A percentile compares a stretch with the other conserved stretches of the same genome.
phyloP scores from a whole-genome alignment of 2,329 filamentous ascomycete species.

The Talaromyces albobiverticillius region DNA sequence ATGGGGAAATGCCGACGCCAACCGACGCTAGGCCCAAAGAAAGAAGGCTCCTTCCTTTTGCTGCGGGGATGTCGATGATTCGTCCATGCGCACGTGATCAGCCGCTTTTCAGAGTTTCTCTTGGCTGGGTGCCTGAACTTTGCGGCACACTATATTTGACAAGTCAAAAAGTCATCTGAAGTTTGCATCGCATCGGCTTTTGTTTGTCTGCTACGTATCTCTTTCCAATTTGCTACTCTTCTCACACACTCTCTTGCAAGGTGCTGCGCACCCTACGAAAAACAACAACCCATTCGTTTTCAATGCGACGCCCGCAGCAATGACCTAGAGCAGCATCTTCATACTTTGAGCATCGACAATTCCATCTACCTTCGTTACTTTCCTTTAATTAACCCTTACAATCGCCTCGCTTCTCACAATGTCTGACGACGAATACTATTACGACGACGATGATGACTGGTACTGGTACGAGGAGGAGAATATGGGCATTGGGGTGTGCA shows the following conservation, averaged over 20 bases:
- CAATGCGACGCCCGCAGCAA: not conserved
- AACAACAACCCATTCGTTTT: not conserved
- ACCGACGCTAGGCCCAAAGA: conserved; percentile 9
- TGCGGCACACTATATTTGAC: not conserved
- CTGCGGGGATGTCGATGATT: not conserved
- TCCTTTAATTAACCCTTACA: no score
- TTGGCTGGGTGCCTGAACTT: not conserved
- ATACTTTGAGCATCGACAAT: conserved; percentile 16
- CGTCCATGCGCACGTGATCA: not conserved
- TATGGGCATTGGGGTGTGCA: conserved; percentile 35
- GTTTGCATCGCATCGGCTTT: no score
- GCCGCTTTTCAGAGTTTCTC: no score
- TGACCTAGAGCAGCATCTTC: not conserved
- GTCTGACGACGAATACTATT: conserved; percentile 39
- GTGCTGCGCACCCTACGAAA: conserved; percentile 4
- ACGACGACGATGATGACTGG: conserved; percentile 33
- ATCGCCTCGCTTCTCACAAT: no score
- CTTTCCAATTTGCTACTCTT: not conserved
- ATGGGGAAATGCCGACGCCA: conserved; percentile 13
- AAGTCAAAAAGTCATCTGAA: no score
- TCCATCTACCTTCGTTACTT: not conserved
- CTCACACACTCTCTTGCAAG: not conserved
- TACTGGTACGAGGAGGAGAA: conserved; percentile 34
- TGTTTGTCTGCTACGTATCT: no score
- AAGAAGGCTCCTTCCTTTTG: not conserved